phyloP scores from a whole-genome alignment of 1,284 basidiomycete species.

The Rhodotorula sp. region DNA sequence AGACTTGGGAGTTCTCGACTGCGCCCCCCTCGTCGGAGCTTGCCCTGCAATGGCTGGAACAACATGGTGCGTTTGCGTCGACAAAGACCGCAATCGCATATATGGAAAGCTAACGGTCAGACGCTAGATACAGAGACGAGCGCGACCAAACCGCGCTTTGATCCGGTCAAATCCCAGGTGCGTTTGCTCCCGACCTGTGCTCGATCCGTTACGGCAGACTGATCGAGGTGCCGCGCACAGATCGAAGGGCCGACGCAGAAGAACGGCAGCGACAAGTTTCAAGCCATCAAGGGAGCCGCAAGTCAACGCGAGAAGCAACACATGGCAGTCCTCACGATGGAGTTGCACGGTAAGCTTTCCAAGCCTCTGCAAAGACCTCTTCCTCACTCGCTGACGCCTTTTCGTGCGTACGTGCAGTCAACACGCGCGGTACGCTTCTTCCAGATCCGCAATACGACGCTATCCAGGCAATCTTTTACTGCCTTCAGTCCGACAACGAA shows the following conservation, averaged over 20 bases:
- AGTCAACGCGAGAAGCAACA: conserved; percentile 63
- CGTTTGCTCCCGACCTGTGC: neutral
- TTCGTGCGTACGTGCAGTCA: conserved; percentile 53
- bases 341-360: conserved; percentile 68
- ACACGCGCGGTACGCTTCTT: conserved; percentile 61
- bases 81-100: neutral
- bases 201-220: neutral
- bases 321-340: conserved; percentile 78
- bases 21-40: conserved; percentile 61
- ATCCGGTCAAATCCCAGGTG: conserved; percentile 46
- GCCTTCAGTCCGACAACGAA: conserved; percentile 53
- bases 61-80: conserved; percentile 28
- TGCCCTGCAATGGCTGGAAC: conserved; percentile 59
- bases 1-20: conserved; percentile 51
- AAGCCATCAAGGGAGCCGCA: conserved; percentile 54
- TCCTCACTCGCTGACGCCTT: too few species aligned
- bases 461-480: conserved; percentile 68
- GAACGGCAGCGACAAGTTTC: conserved; percentile 64
- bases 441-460: conserved; percentile 71
- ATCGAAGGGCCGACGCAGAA: conserved; percentile 74
- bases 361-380: too few species aligned
- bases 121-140: neutral
- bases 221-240: conserved; percentile 51
- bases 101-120: neutral
- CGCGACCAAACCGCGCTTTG: conserved; percentile 26